Percentiles rank a stretch among this genome's conserved stretches.
phyloP scores from a whole-genome alignment of 1,139 yeast species.

The Magnusiomyces clavatus region DNA sequence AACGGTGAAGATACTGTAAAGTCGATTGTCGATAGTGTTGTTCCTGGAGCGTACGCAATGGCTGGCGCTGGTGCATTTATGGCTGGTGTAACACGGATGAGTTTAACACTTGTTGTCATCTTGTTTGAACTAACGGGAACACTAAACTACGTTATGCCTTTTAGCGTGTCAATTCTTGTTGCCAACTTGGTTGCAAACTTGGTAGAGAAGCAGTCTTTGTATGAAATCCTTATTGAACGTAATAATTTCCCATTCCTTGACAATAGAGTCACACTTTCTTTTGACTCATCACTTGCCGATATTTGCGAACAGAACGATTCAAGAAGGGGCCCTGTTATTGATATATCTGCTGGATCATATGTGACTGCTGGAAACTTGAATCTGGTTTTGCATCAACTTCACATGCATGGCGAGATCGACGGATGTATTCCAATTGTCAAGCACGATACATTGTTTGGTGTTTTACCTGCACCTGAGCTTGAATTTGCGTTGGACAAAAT shows the following conservation, averaged over 20 bases:
- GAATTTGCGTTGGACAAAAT: slow-evolving; percentile 46
- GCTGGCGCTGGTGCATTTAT: slow-evolving; percentile 61
- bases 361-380: slow-evolving; percentile 34
- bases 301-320: slow-evolving; percentile 28
- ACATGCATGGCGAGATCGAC: slow-evolving; percentile 41
- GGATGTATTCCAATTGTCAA: slow-evolving; percentile 45
- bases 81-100: slow-evolving; percentile 66
- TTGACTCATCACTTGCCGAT: slow-evolving; percentile 39
- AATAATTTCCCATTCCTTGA: slow-evolving; percentile 53
- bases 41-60: slow-evolving; percentile 56
- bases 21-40: slow-evolving; percentile 24
- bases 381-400: slow-evolving; percentile 34
- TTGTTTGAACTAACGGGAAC: slow-evolving; percentile 55
- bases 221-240: slow-evolving; percentile 43
- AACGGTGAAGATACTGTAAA: slow-evolving; percentile 10
- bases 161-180: slow-evolving; percentile 49
- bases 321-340: slow-evolving; percentile 29
- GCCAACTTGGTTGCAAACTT: slow-evolving; percentile 53
- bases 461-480: slow-evolving; percentile 46
- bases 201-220: slow-evolving; percentile 46
- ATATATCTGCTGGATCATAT: slow-evolving; percentile 36
- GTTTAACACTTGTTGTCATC: slow-evolving; percentile 52
- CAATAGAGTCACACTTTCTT: slow-evolving; percentile 32
- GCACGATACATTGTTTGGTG: slow-evolving; percentile 38
- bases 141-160: slow-evolving; percentile 52